phyloP scores from a whole-genome alignment of 192 early-diverging fungal genomes.

The Phycomyces nitens region DNA sequence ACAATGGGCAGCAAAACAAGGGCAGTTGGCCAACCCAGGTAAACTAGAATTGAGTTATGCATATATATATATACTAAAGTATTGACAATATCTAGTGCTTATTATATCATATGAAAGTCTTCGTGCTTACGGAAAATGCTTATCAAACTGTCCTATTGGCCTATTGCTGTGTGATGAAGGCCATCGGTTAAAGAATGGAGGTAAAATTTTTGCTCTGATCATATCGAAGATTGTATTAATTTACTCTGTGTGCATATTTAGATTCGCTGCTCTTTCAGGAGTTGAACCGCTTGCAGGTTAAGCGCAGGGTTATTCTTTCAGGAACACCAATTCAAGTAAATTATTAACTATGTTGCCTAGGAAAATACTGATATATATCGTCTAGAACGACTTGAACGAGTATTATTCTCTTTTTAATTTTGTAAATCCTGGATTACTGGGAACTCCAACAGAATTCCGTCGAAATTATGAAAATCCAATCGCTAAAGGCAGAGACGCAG shows the following conservation, averaged over 20 bases:
- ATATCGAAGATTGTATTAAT: too few species aligned
- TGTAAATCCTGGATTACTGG: conserved; percentile 89
- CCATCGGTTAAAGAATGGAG: conserved; percentile 89
- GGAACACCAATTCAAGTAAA: conserved; percentile 89
- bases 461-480: conserved; percentile 94
- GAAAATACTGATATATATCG: neutral
- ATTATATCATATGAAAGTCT: conserved; percentile 98
- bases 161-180: conserved; percentile 96
- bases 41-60: neutral
- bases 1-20: conserved; percentile 80
- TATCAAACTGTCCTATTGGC: conserved; percentile 82
- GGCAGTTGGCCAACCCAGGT: conserved; percentile 80
- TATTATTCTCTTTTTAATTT: conserved; percentile 95
- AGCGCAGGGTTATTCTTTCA: conserved; percentile 89
- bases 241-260: conserved; percentile 71
- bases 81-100: conserved; percentile 54
- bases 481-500: conserved; percentile 85
- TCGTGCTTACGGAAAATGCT: conserved; percentile 72
- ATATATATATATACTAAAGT: neutral
- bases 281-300: conserved; percentile 66
- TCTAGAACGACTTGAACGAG: conserved; percentile 79
- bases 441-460: conserved; percentile 84
- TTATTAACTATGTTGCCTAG: neutral
- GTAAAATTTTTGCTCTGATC: conserved; percentile 20
- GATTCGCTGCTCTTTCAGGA: conserved; percentile 46